Evolutionary conservation across 2,329 filamentous ascomycete species (phyloP).

Genomic region (Colletotrichum magnum): DNA sequence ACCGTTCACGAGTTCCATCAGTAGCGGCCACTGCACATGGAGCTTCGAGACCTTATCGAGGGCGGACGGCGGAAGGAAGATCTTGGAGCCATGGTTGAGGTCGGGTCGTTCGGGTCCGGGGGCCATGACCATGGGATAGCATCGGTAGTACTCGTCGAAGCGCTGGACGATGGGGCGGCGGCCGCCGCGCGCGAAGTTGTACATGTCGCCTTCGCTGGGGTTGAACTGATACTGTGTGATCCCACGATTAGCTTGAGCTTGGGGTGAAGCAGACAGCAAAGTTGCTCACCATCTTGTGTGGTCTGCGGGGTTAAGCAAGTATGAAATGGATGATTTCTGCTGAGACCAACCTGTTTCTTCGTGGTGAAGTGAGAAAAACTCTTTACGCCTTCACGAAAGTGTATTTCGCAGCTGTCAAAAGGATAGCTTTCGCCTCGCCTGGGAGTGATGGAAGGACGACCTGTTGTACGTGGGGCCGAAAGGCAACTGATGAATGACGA

Average conservation of each 20-base stretch:
- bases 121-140: conserved; percentile 95
- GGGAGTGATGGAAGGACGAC: conserved; percentile 21
- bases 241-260: conserved; percentile 20
- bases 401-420: conserved; percentile 3
- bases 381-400: neutral
- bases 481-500: conserved; percentile 44
- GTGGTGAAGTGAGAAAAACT: conserved; percentile 5
- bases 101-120: conserved; percentile 89
- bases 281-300: conserved; percentile 44
- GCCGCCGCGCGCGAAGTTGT: conserved; percentile 50
- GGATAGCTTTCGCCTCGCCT: conserved; percentile 24
- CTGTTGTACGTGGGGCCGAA: conserved; percentile 38
- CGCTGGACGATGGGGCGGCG: conserved; percentile 74
- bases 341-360: neutral
- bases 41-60: conserved; percentile 96
- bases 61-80: conserved; percentile 95
- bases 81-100: conserved; percentile 97
- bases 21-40: conserved; percentile 96
- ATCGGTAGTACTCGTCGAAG: conserved; percentile 99
- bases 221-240: conserved; percentile 41
- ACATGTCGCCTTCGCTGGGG: conserved; percentile 42
- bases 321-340: neutral
- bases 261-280: neutral
- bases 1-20: conserved; percentile 96
- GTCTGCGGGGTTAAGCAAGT: conserved; percentile 22